phyloP scores from a whole-genome alignment of 2,329 filamentous ascomycete genomes.

The Hypoxylon sp. region DNA sequence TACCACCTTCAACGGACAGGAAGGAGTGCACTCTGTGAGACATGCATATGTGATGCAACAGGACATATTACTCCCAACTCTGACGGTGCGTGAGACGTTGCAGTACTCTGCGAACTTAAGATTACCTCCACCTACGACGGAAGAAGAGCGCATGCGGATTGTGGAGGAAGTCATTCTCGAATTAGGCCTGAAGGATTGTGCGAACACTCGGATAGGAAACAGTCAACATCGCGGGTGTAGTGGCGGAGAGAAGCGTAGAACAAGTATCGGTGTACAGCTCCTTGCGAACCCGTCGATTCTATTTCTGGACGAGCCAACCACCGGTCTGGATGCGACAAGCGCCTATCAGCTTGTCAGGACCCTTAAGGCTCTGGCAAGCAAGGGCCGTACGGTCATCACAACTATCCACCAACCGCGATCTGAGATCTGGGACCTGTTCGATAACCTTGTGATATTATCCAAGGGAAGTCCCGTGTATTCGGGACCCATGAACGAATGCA shows the following conservation, averaged over 20 bases:
- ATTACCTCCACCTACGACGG: conserved; percentile 73
- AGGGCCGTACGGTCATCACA: conserved; percentile 79
- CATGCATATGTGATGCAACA: conserved; percentile 83
- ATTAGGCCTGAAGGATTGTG: conserved; percentile 82
- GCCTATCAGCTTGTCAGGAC: conserved; percentile 81
- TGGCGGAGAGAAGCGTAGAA: conserved; percentile 82
- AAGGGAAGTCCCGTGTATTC: conserved; percentile 78
- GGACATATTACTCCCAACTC: conserved; percentile 78
- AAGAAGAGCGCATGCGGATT: conserved; percentile 71
- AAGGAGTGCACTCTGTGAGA: conserved; percentile 68
- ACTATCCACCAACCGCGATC: conserved; percentile 85
- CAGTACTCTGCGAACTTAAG: conserved; percentile 80
- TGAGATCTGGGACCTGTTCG: conserved; percentile 84
- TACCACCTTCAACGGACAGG: conserved; percentile 73
- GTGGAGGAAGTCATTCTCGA: conserved; percentile 85
- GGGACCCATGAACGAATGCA: conserved; percentile 69
- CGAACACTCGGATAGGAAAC: conserved; percentile 80
- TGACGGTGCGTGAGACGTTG: conserved; percentile 83
- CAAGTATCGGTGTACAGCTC: conserved; percentile 83
- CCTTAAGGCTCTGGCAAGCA: conserved; percentile 75
- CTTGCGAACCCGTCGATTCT: conserved; percentile 84
- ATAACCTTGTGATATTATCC: conserved; percentile 78
- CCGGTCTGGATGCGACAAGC: conserved; percentile 82
- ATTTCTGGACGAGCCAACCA: conserved; percentile 85
- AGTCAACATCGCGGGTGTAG: conserved; percentile 81